Base-by-base conservation (phyloP, 2,329 filamentous ascomycete genomes). In the Teratosphaeria destructans region DNA sequence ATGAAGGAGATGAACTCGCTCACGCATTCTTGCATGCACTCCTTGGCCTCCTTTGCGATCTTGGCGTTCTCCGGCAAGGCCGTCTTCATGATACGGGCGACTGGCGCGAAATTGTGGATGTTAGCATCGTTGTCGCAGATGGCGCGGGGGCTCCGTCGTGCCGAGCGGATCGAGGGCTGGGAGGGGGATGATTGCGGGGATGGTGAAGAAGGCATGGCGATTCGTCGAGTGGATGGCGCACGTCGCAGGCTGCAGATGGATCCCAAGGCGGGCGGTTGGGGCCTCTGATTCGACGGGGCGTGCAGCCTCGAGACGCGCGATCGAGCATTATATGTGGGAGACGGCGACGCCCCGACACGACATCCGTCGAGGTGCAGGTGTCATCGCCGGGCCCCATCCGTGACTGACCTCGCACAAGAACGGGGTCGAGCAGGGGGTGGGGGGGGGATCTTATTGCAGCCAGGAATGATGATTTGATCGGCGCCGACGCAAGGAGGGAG, bases 1-100 rank as follows among this genome's bases (percentile, higher is more conserved):
- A 99, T 97, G 81, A 99, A 99, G 6, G 90, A 96, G 79, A 99
- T 99, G 76, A 99, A 99, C 78, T 99, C 94, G 85, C 92, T 96
- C 61, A 99, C 94, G 73, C 94, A 99, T 76, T 99, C 94, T 76
- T 99, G 94, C 94, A 99, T 97, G 78, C 94, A 99, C 75, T 99
- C 94, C 76, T 99, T 99, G 59, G 94, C 94, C 74, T 99, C 94
- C 74, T 99, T 99, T 32, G 72, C 71, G 55, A 99, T 99, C 78
- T 99, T 99, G 67, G 94, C 94, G 72, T 99, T 99, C 66, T 99
- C 94, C 57, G 94, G 94, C 55, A 99, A 82, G 6, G 94, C 94
- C 69, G 91, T 88, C 77, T 99, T 99, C 94, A 99, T 99, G 75
- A 99, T 97, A 60, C 94, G 88, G 66, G 94, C 94, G 71, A 99